phyloP scores from a whole-genome alignment of 1,284 basidiomycete species.

The Clitocybe nebularis region DNA sequence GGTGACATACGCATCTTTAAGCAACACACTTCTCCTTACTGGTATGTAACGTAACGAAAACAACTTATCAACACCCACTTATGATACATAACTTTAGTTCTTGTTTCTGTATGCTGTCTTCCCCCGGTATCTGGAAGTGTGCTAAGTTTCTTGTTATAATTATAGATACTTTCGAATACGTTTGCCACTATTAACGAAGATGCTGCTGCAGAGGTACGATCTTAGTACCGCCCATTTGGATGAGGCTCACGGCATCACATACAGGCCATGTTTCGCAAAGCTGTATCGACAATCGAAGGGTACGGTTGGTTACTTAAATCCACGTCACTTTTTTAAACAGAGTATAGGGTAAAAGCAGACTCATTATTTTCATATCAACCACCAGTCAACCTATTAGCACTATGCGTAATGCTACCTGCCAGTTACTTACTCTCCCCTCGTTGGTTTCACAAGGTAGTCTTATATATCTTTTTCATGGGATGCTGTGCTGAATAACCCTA shows the following conservation, averaged over 20 bases:
- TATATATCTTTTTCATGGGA: not conserved
- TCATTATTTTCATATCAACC: conserved; percentile 92
- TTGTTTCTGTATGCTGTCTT: conserved; percentile 61
- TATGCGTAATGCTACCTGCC: conserved; percentile 79
- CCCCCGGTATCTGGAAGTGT: too few species aligned
- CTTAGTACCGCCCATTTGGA: not conserved
- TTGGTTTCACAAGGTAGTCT: conserved; percentile 79
- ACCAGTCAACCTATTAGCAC: conserved; percentile 81
- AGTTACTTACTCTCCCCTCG: conserved; percentile 73
- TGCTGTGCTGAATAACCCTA: conserved; percentile 9
- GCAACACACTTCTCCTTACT: conserved; percentile 82
- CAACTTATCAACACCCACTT: too few species aligned
- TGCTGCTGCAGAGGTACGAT: conserved; percentile 78
- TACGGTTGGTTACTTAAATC: conserved; percentile 20
- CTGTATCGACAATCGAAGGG: conserved; percentile 90
- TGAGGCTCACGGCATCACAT: not conserved
- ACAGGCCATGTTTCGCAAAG: conserved; percentile 89
- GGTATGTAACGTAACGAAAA: conserved; percentile 40
- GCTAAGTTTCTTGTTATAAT: conserved; percentile 19
- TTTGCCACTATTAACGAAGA: conserved; percentile 91
- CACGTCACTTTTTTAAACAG: not conserved
- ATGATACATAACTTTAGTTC: conserved; percentile 41
- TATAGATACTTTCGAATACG: conserved; percentile 92
- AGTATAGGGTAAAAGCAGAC: conserved; percentile 74
- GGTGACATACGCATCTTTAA: conserved; percentile 83